Conservation (phyloP, 2,329 filamentous ascomycete genomes). For the Lanzia echinophila region DNA sequence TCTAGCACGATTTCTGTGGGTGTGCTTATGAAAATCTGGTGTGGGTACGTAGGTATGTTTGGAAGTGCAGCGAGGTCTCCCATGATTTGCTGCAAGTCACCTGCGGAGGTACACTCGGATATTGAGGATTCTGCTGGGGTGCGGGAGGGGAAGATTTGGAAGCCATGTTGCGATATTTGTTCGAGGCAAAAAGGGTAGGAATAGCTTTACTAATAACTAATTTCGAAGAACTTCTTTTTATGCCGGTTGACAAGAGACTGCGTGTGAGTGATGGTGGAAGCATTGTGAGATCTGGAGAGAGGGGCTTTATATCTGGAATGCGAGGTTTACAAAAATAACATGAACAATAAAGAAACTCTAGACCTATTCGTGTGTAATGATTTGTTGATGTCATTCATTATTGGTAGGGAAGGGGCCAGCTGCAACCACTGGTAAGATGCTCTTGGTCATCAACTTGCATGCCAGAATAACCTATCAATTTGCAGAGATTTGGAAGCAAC, state of each 20-base stretch:
- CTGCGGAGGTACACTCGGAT: too few relatives aligned
- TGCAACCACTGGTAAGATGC: not conserved
- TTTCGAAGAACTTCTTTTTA: not conserved
- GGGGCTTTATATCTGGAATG: not conserved
- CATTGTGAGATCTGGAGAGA: not conserved
- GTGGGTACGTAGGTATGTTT: not conserved
- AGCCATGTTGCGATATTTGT: conserved; percentile 17
- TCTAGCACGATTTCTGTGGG: conserved; percentile 17
- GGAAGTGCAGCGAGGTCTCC: not conserved
- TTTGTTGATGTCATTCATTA: conserved; percentile 6
- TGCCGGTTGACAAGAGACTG: conserved; percentile 1
- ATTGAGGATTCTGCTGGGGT: conserved; percentile 7
- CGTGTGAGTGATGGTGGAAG: not conserved
- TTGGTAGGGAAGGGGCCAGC: not conserved
- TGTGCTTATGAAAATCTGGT: conserved; percentile 7
- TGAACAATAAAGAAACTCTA: not conserved
- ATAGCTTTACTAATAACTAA: not conserved
- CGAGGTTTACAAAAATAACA: not conserved
- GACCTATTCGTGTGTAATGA: not conserved
- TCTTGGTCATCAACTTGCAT: conserved; percentile 12
- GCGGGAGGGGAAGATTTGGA: conserved; percentile 34
- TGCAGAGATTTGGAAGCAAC: not conserved
- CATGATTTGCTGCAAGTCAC: too few relatives aligned
- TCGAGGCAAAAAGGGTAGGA: not conserved
- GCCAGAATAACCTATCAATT: not conserved